phyloP scores from a whole-genome alignment of 768 basidiomycete genomes.

The Boletus tylopilopsis region DNA sequence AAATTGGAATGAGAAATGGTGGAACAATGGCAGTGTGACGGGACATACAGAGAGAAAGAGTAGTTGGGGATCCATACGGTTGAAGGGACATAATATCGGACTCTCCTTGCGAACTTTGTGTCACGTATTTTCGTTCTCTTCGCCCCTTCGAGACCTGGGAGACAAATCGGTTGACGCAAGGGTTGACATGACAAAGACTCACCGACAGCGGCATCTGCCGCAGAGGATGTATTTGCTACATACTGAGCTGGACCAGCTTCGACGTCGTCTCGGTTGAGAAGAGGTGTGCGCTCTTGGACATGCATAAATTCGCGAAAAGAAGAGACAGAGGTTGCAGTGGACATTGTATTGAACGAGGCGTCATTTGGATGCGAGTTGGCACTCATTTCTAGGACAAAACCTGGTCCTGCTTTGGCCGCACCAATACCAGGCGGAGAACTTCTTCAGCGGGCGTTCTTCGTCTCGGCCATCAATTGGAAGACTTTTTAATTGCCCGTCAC shows the following conservation, averaged over 20 bases:
- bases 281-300: constrained; percentile 20
- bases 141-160: constrained; percentile 8
- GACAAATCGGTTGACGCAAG: neutral
- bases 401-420: no score
- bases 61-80: constrained; percentile 79
- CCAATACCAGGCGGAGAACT: no score
- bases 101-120: constrained; percentile 41
- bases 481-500: no score
- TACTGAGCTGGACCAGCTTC: constrained; percentile 26
- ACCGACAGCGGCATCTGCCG: constrained; percentile 17
- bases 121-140: constrained; percentile 18
- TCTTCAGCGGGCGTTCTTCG: no score
- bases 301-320: constrained; percentile 25
- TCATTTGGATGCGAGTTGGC: constrained; percentile 1
- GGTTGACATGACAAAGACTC: neutral
- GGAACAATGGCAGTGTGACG: neutral
- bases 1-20: neutral
- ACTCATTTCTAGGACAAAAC: constrained; percentile 14
- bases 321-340: constrained; percentile 25
- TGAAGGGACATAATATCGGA: constrained; percentile 77
- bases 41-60: constrained; percentile 57
- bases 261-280: constrained; percentile 24
- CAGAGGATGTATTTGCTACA: constrained; percentile 11
- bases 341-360: constrained; percentile 19
- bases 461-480: no score